Conservation (phyloP, 345 rosid species). For the Populus euphratica region DNA sequence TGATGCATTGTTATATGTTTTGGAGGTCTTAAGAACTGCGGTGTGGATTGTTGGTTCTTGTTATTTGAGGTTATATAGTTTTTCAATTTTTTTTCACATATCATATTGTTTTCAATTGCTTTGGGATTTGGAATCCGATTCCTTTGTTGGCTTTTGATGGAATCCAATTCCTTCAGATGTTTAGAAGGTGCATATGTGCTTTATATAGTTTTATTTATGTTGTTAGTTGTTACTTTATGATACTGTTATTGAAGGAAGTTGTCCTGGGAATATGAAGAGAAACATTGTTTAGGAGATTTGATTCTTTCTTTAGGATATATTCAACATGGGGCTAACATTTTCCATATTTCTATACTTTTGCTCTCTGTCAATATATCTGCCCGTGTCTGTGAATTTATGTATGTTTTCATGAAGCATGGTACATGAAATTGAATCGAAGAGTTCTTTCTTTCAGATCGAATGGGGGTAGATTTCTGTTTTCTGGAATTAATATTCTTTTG, state of each 20-base stretch:
- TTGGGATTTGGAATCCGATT: background rate
- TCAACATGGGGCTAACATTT: background rate
- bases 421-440: background rate
- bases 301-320: background rate
- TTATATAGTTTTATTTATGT: background rate
- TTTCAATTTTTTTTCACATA: too few relatives aligned
- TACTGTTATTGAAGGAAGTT: background rate
- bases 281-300: background rate
- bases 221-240: background rate
- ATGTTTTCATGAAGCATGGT: background rate
- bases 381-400: background rate
- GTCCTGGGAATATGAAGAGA: background rate
- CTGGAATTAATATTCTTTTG: background rate
- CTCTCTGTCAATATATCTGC: background rate
- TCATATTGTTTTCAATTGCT: background rate
- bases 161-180: background rate
- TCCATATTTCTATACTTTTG: background rate
- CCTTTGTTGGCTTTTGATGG: background rate
- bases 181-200: background rate
- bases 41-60: background rate
- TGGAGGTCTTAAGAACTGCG: background rate
- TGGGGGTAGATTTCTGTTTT: background rate
- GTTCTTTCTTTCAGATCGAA: background rate
- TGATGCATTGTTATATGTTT: background rate
- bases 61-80: background rate